Base-by-base conservation (phyloP, 2,329 filamentous ascomycete species). In the Claviceps pusilla region DNA sequence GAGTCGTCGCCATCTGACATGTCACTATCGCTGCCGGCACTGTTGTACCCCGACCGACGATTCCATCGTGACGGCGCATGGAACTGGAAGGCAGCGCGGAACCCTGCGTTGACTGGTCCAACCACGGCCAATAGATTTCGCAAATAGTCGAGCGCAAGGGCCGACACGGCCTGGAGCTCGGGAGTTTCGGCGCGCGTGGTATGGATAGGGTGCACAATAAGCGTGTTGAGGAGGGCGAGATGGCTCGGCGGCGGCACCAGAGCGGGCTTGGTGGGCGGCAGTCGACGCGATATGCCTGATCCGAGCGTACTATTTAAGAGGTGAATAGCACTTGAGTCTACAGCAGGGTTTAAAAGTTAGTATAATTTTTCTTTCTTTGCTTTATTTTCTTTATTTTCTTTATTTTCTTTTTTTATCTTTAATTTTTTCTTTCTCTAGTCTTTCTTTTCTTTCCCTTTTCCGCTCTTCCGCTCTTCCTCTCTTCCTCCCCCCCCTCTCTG, bases 151-250 rank as follows among this genome's bases (percentile, higher is more conserved):
- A 91, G 70, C 1, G 89, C 82, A 42, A 81, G 74, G 53, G 82
- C 77, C 2, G 87, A 75, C 10, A 87, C 79, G 50, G 82, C 75
- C 52, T 76, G 68, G 53, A 80, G 78, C 24, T 86, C 82, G 12
- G 71, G 63, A 9, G 80, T 78, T 33, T 77, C 75, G 3, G 84
- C 78, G 51, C 87, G 82, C 3, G 84, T 93, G 1, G 90, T 96
- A 59, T 86, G 80, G 29, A 74, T 71, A 0, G 91, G 91, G 63
- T 95, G 89, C 14, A 93, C 78, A n/a, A 84, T 69, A n/a, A 96
- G 73, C 1, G 88, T 93, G 47, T 77, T 81, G n/a, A 89, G 77
- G 9, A 96, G 73, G 7, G 87, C 83, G 29, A 97, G 73, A 59
- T 91, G 83, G 55, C 80, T 78, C 0, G 85, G 76, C 2, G 86